Evolutionary conservation across 345 rosid genomes (phyloP).

Genomic region (Eucalyptus cloeziana): DNA sequence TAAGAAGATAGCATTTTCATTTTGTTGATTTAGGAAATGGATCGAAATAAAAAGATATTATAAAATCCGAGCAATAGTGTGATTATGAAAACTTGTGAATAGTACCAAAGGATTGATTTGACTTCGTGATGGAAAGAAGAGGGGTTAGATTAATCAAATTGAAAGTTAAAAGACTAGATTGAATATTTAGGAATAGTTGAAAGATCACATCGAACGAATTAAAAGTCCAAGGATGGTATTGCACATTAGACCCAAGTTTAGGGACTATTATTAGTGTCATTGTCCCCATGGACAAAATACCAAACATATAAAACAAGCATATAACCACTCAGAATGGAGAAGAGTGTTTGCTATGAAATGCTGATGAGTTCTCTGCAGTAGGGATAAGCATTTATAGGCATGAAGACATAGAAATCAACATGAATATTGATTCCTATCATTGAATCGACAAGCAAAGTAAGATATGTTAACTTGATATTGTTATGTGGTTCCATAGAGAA

Average conservation of each 20-base stretch:
- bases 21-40: neutral
- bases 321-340: neutral
- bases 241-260: neutral
- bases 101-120: neutral
- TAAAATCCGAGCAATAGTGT: neutral
- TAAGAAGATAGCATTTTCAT: neutral
- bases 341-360: neutral
- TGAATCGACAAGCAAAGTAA: neutral
- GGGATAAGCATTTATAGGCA: neutral
- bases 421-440: neutral
- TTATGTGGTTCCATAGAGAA: neutral
- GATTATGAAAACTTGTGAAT: neutral
- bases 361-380: neutral
- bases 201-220: neutral
- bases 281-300: neutral
- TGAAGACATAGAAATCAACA: neutral
- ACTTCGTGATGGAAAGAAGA: neutral
- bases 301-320: neutral
- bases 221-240: neutral
- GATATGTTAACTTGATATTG: neutral
- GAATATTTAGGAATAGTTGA: neutral
- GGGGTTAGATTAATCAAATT: neutral
- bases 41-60: neutral
- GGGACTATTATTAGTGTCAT: neutral
- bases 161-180: neutral